Base-by-base conservation (phyloP, 495 filamentous ascomycete species). In the Astrothelium subdiscretum region DNA sequence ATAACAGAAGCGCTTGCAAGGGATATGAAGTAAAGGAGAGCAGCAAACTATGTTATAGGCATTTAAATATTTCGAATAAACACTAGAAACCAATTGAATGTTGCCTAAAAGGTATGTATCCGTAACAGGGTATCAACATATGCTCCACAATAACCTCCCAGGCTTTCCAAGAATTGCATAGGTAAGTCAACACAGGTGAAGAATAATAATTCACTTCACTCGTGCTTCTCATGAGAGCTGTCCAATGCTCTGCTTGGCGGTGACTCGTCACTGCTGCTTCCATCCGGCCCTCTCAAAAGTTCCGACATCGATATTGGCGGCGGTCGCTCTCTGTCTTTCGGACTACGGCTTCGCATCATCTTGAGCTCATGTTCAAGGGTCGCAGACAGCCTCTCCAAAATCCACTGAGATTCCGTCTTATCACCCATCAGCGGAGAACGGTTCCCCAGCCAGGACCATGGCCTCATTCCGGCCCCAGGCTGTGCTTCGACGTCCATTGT, bases 391-490 rank as follows among this genome's bases (percentile, higher is more conserved):
- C 80, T 79, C 65, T 86, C 83, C 27, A 96, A 69, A 31, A 96
- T 81, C 91, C 91, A 96, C 71, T 91, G 84, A 10, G 89, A 78
- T 70, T 96, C 91, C 59, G 77, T 81, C 66, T 85, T 83, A 8
- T 79, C 79, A 3, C 87, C 85, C 79, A 95, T 84, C 52, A 95
- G 72, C 11, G 90, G 90, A 65, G 83, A 88, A 20, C 80, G 75
- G 58, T 82, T 78, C 6, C 86, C 85, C 8, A 95, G 75, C 91
- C 91, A 96, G 48, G 85, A 88, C 89, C 90, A 92, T 71, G 68
- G 29, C 5, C 69, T 44, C 26, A 74, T 69, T 42, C 72, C 72
- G 4, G 64, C 59, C 13, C 57, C 48, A 6, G 59, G 61, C 58
- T 67, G 63, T 59, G 64, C 32, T 59, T 61, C 42, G 6, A 59